Evolutionary conservation across 352 stramenopile species (phyloP).

Genomic region (Pythium brassicae): DNA sequence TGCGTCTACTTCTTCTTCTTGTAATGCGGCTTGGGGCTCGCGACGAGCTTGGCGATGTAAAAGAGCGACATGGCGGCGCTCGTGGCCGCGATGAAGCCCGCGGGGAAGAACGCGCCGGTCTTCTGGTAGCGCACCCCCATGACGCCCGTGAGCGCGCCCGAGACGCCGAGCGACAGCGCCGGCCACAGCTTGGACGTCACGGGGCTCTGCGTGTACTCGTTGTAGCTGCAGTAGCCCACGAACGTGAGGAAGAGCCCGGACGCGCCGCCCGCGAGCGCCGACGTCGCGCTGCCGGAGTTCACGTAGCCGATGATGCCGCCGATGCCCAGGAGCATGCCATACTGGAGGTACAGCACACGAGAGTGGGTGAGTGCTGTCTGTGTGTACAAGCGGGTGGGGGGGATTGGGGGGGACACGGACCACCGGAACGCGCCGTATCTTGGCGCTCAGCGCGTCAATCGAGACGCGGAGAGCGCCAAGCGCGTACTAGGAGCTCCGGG

Average conservation of each 20-base stretch:
- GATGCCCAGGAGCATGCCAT: slow-evolving; percentile 65
- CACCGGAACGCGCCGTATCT: slow-evolving; percentile 2
- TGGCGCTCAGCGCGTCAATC: background rate
- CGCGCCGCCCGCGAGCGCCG: slow-evolving; percentile 50
- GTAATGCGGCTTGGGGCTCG: slow-evolving; percentile 69
- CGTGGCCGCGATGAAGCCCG: slow-evolving; percentile 52
- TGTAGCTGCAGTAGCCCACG: slow-evolving; percentile 81
- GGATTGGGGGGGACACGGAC: background rate
- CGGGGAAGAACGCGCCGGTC: slow-evolving; percentile 69
- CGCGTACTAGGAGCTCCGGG: background rate
- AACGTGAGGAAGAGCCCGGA: slow-evolving; percentile 73
- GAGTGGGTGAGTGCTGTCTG: background rate
- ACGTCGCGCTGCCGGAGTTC: slow-evolving; percentile 69
- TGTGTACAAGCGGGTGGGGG: background rate
- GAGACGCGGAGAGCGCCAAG: background rate
- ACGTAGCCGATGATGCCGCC: slow-evolving; percentile 73
- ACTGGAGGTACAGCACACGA: slow-evolving; percentile 24
- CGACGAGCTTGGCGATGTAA: slow-evolving; percentile 70
- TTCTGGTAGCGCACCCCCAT: slow-evolving; percentile 78
- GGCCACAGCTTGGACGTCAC: slow-evolving; percentile 82
- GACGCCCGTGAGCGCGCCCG: slow-evolving; percentile 58
- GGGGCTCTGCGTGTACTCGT: slow-evolving; percentile 77
- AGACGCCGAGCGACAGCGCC: slow-evolving; percentile 55
- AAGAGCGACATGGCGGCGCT: slow-evolving; percentile 79
- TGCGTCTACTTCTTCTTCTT: slow-evolving; percentile 64